A percentile compares a stretch with the other conserved stretches of the same genome.
Conservation (phyloP, 768 basidiomycete species). For the Lyophyllum atratum region DNA sequence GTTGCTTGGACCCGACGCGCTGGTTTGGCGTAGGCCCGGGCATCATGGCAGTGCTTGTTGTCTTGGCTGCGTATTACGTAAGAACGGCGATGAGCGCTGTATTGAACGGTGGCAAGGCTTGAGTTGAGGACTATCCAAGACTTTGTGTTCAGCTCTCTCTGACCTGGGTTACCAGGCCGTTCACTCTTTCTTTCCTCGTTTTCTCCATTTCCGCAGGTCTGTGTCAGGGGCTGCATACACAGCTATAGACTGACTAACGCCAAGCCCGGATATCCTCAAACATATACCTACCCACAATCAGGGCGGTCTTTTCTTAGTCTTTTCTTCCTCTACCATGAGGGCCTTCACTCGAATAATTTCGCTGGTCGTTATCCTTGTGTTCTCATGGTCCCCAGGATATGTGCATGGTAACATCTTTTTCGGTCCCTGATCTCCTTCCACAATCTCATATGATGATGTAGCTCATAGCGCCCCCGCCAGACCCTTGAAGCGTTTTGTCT, state of each 20-base stretch:
- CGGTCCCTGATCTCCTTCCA: slow-evolving; percentile 1
- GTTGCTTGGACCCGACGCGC: too few species aligned
- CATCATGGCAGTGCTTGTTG: slow-evolving; percentile 3
- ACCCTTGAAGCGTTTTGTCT: slow-evolving; percentile 49
- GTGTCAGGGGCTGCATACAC: slow-evolving; percentile 8
- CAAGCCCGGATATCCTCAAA: slow-evolving; percentile 17
- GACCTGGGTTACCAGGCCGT: background rate
- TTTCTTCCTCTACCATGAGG: slow-evolving; percentile 37
- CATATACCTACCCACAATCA: slow-evolving; percentile 14
- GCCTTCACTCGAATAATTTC: slow-evolving; percentile 31
- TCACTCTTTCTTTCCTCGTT: background rate
- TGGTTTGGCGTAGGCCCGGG: too few species aligned
- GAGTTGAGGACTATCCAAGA: background rate
- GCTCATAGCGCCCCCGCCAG: slow-evolving; percentile 50
- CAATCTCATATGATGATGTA: slow-evolving; percentile 21
- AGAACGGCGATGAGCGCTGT: background rate
- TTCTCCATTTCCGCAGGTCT: slow-evolving; percentile 16
- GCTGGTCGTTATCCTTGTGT: slow-evolving; percentile 48
- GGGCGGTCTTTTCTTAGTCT: slow-evolving; percentile 31
- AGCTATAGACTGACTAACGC: slow-evolving; percentile 21
- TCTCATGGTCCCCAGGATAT: slow-evolving; percentile 31
- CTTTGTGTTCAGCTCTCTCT: background rate
- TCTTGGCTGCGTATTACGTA: background rate
- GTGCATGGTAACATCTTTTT: slow-evolving; percentile 29
- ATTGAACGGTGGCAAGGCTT: background rate